Evolutionary conservation across 225 moss, liverwort and hornwort genomes (phyloP).

Genomic region (Sphagnum contortum): DNA sequence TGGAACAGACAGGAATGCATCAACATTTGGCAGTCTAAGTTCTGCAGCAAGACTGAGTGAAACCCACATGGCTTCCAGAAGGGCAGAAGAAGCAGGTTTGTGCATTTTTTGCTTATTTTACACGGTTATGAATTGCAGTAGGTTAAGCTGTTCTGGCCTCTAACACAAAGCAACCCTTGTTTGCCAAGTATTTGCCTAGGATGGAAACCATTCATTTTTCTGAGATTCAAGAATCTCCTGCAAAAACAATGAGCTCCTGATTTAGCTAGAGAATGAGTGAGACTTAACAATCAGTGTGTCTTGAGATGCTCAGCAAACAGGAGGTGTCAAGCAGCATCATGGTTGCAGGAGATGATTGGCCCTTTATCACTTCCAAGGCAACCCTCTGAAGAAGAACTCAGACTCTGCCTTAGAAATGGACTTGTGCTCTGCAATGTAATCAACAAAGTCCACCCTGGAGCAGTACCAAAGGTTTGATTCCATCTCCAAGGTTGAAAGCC

Average conservation of each 20-base stretch:
- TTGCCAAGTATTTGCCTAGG: no score
- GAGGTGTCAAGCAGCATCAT: slow-evolving; percentile 36
- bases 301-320: slow-evolving; percentile 14
- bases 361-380: slow-evolving; percentile 23
- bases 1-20: slow-evolving; percentile 6
- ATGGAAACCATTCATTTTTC: no score
- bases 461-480: slow-evolving; percentile 36
- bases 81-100: slow-evolving; percentile 46
- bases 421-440: slow-evolving; percentile 49
- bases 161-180: no score
- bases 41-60: slow-evolving; percentile 41
- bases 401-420: slow-evolving; percentile 48
- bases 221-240: no score
- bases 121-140: no score
- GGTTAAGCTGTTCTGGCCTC: no score
- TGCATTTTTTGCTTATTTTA: slow-evolving; percentile 8
- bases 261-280: no score
- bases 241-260: no score
- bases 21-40: slow-evolving; percentile 24
- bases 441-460: slow-evolving; percentile 46
- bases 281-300: neutral
- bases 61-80: slow-evolving; percentile 38
- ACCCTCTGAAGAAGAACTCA: slow-evolving; percentile 44
- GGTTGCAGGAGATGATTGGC: slow-evolving; percentile 57
- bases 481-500: neutral